Percentiles rank a stretch among this genome's conserved stretches.
phyloP scores from a whole-genome alignment of 176 grass and related monocot genomes.

The Hsuehochloa calcarea region DNA sequence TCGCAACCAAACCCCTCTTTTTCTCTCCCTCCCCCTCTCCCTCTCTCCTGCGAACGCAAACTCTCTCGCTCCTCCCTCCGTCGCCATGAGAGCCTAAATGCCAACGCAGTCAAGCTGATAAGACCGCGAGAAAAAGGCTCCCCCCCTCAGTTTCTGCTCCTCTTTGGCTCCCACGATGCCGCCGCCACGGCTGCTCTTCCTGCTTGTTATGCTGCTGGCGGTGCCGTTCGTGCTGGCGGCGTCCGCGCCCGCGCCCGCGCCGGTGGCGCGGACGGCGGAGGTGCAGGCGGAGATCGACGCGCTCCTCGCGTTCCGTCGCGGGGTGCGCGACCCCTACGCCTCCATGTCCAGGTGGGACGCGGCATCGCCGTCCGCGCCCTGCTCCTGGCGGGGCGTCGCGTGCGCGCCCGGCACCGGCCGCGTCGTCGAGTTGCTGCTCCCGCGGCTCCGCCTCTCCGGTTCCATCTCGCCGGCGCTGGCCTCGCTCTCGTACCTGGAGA shows the following conservation, averaged over 20 bases:
- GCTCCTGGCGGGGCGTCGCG: slow-evolving; percentile 76
- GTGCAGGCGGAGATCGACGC: slow-evolving; percentile 68
- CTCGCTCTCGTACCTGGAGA: slow-evolving; percentile 59
- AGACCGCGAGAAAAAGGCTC: neutral
- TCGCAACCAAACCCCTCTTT: slow-evolving; percentile 31
- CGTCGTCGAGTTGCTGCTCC: slow-evolving; percentile 83
- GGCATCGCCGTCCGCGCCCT: slow-evolving; percentile 57
- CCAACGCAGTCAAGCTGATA: slow-evolving; percentile 28
- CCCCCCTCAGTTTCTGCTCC: neutral
- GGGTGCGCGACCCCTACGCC: slow-evolving; percentile 56
- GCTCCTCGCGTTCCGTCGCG: slow-evolving; percentile 59
- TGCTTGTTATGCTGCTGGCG: slow-evolving; percentile 30
- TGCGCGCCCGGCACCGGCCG: slow-evolving; percentile 41
- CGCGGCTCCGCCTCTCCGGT: slow-evolving; percentile 69
- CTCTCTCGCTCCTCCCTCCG: neutral
- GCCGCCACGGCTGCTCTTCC: slow-evolving; percentile 34
- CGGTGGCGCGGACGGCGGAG: slow-evolving; percentile 41
- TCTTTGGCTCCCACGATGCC: neutral
- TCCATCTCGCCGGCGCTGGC: slow-evolving; percentile 59
- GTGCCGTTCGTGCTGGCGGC: neutral
- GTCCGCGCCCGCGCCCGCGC: neutral
- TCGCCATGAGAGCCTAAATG: slow-evolving; percentile 38
- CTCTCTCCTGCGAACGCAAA: neutral
- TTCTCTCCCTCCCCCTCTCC: neutral
- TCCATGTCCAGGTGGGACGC: slow-evolving; percentile 69